Percentiles rank a stretch among this genome's conserved stretches.
These are phyloP conservation scores for Melaleuca quinquenervia DNA, from an alignment of 345 rosid genomes.

Conservation along the genomic window DNA sequence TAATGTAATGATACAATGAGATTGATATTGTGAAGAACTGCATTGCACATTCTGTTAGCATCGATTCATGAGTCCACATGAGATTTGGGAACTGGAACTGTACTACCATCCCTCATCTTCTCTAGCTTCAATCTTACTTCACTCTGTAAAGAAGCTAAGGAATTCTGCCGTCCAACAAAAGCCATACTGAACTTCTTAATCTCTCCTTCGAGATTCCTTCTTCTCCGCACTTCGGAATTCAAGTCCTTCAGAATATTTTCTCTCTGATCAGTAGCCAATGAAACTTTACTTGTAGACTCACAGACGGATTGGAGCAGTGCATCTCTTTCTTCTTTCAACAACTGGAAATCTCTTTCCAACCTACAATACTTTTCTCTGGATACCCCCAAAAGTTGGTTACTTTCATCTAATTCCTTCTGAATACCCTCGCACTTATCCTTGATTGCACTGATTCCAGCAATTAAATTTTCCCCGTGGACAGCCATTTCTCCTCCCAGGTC, in stretches of 20 bases:
- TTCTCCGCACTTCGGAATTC: constrained; percentile 44
- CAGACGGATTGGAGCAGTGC: constrained; percentile 24
- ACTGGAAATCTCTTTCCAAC: constrained; percentile 46
- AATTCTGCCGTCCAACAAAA: constrained; percentile 51
- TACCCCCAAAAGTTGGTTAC: constrained; percentile 34
- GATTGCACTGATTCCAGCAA: constrained; percentile 29
- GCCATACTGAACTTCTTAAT: constrained; percentile 55
- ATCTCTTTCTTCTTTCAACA: constrained; percentile 56
- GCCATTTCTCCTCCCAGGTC: constrained; percentile 26
- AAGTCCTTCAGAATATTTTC: constrained; percentile 55
- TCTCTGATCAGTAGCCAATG: constrained; percentile 31
- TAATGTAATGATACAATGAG: neutral
- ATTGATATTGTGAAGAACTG: neutral
- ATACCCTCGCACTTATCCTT: constrained; percentile 35
- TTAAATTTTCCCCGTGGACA: constrained; percentile 26
- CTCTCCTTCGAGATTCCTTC: constrained; percentile 61
- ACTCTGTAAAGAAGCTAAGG: constrained; percentile 43
- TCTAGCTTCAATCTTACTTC: constrained; percentile 60
- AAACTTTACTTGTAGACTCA: constrained; percentile 36
- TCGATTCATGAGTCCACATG: constrained; percentile 10
- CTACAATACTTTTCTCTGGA: constrained; percentile 34
- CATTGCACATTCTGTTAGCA: neutral
- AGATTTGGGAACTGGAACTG: constrained; percentile 30
- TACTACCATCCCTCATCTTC: constrained; percentile 32
- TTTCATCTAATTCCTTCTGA: constrained; percentile 34